Conservation (phyloP, 2,329 filamentous ascomycete genomes). For the Aspergillus arachidicola region DNA sequence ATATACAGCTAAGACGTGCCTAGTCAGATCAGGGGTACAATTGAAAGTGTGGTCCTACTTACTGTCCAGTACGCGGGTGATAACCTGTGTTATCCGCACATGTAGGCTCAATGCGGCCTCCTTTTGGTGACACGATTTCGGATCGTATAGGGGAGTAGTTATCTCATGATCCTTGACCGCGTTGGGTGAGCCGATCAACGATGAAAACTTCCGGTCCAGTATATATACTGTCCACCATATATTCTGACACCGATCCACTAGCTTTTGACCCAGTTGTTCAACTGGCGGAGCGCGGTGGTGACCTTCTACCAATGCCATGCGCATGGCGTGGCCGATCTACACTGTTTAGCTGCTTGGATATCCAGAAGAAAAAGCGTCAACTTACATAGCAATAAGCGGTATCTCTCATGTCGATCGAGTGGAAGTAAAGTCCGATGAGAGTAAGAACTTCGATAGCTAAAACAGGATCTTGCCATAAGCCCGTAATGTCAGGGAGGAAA, state of each 20-base stretch:
- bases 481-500: conserved; percentile 43
- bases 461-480: conserved; percentile 45
- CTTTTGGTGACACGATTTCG: conserved; percentile 36
- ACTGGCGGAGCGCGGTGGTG: conserved; percentile 57
- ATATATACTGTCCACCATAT: conserved; percentile 62
- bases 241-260: conserved; percentile 53
- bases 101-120: conserved; percentile 42
- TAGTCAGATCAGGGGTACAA: not conserved
- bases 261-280: conserved; percentile 46
- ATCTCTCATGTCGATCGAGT: conserved; percentile 53
- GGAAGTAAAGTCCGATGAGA: conserved; percentile 53
- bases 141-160: conserved; percentile 46
- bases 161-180: conserved; percentile 55
- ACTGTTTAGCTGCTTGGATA: not conserved
- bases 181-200: conserved; percentile 56
- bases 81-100: conserved; percentile 44
- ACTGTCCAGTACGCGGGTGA: conserved; percentile 43
- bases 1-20: conserved; percentile 34
- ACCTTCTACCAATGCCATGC: conserved; percentile 55
- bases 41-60: conserved; percentile 14
- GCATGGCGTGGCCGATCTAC: conserved; percentile 59
- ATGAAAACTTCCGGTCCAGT: conserved; percentile 57
- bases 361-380: not conserved
- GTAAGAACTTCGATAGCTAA: conserved; percentile 52
- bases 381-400: conserved; percentile 54